Evolutionary conservation across 768 basidiomycete species (phyloP).

Genomic region (Clitopilus passeckerianus): DNA sequence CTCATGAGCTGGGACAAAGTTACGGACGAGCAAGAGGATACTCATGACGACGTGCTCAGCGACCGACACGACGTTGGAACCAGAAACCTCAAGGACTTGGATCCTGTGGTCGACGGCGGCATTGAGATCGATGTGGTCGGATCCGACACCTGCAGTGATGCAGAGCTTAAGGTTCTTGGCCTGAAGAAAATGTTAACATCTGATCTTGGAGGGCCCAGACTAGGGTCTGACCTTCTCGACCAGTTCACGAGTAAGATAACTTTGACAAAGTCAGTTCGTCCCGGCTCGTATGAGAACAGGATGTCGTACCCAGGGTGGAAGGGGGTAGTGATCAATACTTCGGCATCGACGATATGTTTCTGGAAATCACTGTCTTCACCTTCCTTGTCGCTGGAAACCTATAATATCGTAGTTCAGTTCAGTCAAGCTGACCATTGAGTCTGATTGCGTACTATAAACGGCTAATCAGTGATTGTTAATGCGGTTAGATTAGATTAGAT

Average conservation of each 20-base stretch:
- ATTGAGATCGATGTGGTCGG: constrained; percentile 88
- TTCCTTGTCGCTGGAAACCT: constrained; percentile 82
- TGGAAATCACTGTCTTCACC: constrained; percentile 78
- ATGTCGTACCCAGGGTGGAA: constrained; percentile 65
- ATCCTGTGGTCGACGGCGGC: constrained; percentile 77
- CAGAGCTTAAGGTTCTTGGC: constrained; percentile 88
- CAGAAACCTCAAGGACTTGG: constrained; percentile 83
- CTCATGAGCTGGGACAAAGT: constrained; percentile 86
- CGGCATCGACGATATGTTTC: constrained; percentile 76
- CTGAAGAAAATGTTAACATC: constrained; percentile 25
- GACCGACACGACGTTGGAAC: constrained; percentile 87
- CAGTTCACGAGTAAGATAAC: constrained; percentile 71
- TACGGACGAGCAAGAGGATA: constrained; percentile 86
- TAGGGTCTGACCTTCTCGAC: constrained; percentile 49
- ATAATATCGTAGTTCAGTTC: constrained; percentile 1
- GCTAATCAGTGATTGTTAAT: not conserved
- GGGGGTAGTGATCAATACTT: constrained; percentile 78
- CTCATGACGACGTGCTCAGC: constrained; percentile 91
- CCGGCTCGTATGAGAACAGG: not conserved
- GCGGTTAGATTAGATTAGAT: not conserved
- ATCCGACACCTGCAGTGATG: constrained; percentile 88
- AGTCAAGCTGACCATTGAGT: not conserved
- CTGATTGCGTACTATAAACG: constrained; percentile 3
- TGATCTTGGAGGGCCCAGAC: not conserved
- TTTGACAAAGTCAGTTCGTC: constrained; percentile 6